Base-by-base conservation (phyloP, 805 yeast genomes). In the Candida coleopterorum region DNA sequence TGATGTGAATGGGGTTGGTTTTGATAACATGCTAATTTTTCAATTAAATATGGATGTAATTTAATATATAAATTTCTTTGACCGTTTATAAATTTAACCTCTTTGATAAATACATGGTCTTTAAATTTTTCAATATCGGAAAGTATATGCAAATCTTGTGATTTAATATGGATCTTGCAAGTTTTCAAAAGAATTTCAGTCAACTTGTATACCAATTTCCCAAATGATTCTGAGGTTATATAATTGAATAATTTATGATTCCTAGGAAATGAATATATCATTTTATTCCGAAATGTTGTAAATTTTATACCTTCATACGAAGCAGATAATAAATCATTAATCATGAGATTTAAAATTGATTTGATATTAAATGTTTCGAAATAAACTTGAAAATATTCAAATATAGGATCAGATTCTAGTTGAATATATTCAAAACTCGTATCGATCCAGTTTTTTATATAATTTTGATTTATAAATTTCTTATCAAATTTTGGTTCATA, bases 31-130 rank as follows among this genome's bases (percentile, higher is more conserved):
- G 32, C 14, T 15, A 23, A 20, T 18, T 18, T 29, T 11, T 29
- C 34, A 18, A 25, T 25, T 5, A 55, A 38, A 32, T 34, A 54
- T 2, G 62, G 63, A 30, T 60, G 6, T 4, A 23, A 23, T 23
- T 32, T 32, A 10, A 32, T 22, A 23, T 11, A 9, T 4, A 22
- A 10, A 15, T 23, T 4, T 14, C 11, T 8, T n/a, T 21, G 18
- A 9, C 18, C 17, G 7, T 31, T 21, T 23, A 3, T 12, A 9
- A 22, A 15, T 15, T 21, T 16, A 15, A 14, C n/a, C 12, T 18
- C 7, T n/a, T 15, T 17, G 5, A 9, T 3, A 11, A 32, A 23
- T 12, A 12, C 27, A 6, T 17, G 9, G 10, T 12, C 16, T 12
- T 31, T 14, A 11, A 32, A 23, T 23, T 23, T 22, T 4, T 24